These are phyloP conservation scores for Xylariaceae sp. DNA, from an alignment of 2,329 filamentous ascomycete genomes.

Conservation along the genomic window DNA sequence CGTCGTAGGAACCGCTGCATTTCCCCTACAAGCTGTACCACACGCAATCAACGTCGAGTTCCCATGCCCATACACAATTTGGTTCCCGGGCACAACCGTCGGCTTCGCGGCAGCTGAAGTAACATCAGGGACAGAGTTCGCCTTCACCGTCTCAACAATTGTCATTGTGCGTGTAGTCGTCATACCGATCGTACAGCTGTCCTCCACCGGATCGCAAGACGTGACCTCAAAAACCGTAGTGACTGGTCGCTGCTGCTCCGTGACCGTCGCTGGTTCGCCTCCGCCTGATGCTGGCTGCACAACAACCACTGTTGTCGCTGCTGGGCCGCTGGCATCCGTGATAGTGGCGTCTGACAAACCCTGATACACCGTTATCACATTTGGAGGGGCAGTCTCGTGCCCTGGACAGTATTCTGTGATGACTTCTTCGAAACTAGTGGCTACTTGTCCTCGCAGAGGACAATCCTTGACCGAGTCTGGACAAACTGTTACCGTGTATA, in stretches of 20 bases:
- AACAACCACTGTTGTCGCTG: background rate
- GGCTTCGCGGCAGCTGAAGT: background rate
- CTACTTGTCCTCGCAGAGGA: slow-evolving; percentile 7
- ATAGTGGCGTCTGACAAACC: background rate
- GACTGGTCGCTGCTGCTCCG: slow-evolving; percentile 13
- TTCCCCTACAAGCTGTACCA: background rate
- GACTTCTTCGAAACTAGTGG: slow-evolving; percentile 20
- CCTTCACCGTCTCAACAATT: slow-evolving; percentile 15
- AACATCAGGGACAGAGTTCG: too few relatives aligned
- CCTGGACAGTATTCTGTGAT: slow-evolving; percentile 25
- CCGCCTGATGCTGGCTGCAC: background rate
- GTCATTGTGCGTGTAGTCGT: slow-evolving; percentile 21
- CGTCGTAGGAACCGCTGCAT: background rate
- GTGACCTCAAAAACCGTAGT: slow-evolving; percentile 18
- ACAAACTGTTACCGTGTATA: slow-evolving; percentile 20
- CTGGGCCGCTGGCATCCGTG: background rate
- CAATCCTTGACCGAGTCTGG: slow-evolving; percentile 10
- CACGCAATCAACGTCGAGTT: background rate
- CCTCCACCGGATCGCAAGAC: slow-evolving; percentile 24
- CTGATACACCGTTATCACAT: background rate
- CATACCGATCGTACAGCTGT: slow-evolving; percentile 14
- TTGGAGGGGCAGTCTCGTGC: slow-evolving; percentile 2
- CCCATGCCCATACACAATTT: background rate
- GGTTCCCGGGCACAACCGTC: background rate
- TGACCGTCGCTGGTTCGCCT: background rate